Conservation (phyloP, 495 filamentous ascomycete genomes). For the Cladorrhinum samala region DNA sequence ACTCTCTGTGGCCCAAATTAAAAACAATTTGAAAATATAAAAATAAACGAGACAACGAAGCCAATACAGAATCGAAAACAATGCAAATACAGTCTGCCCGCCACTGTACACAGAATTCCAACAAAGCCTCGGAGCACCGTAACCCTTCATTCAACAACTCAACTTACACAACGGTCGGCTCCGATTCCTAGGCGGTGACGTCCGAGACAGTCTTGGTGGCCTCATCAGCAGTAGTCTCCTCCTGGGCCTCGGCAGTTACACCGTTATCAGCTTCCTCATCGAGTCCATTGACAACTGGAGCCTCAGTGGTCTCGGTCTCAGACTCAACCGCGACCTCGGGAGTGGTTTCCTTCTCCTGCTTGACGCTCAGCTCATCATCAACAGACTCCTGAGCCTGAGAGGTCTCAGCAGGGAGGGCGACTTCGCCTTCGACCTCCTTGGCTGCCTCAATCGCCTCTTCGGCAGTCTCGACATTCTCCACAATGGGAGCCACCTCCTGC, state of each 20-base stretch:
- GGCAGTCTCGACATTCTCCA: constrained; percentile 26
- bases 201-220: no score
- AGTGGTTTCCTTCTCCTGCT: constrained; percentile 1
- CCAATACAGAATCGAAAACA: no score
- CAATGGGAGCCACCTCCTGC: constrained; percentile 24
- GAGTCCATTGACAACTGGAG: no score
- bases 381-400: neutral
- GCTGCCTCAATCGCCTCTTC: constrained; percentile 24
- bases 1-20: neutral
- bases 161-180: constrained; percentile 1
- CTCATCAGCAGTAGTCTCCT: neutral
- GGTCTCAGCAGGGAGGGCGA: neutral
- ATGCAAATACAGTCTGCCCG: constrained; percentile 12
- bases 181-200: constrained; percentile 5
- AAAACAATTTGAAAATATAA: neutral
- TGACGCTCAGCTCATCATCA: constrained; percentile 17
- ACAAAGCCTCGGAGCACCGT: neutral
- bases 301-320: no score
- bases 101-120: neutral
- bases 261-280: neutral
- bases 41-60: constrained; percentile 11
- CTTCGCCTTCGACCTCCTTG: constrained; percentile 15
- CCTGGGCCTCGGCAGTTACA: neutral
- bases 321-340: neutral
- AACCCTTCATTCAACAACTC: neutral